Base-by-base conservation (phyloP, 495 filamentous ascomycete species). In the Cercophora scortea region DNA sequence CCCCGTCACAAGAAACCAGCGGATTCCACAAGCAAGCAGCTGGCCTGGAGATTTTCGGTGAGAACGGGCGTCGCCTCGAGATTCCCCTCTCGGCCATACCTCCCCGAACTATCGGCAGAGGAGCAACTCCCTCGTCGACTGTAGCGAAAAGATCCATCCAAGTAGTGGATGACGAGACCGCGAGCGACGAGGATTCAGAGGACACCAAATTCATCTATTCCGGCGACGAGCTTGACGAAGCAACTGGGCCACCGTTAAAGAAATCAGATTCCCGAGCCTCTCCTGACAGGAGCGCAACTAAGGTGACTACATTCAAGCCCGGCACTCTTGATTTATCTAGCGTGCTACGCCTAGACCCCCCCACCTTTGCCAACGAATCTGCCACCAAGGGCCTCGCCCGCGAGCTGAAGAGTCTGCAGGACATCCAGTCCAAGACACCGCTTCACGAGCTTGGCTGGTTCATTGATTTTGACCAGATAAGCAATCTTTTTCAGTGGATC, bases 401-500 rank as follows among this genome's bases (percentile, higher is more conserved):
- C 16, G 85, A 89, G 49, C 71, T 96, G 9, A 69, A 71, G 39
- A 67, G 65, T 12, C 70, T 87, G 1, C 62, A 89, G 4, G 77
- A 6, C 0, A 3, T 80, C n/a, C 90, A 95, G 59, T 52, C 80
- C 10, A 70, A 60, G 34, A 79, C 78, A 8, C 78, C 83, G 1
- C 69, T 84, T 6, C 77, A 86, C 54, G 79, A 89, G 54, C 77
- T 95, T 0, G 91, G 91, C 13, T 96, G 90, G 88, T 91, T 89
- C 63, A 81, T 95, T 52, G 76, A 93, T 57, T 66, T 72, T 19
- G 69, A 71, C 10, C 51, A 61, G 6, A 48, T 78, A 32, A 62
- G 54, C 25, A 96, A 91, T 61, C 71, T 92, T 39, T 96, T 90
- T 62, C 91, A 95, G 65, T 95, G 90, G 90, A 90, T 95, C 56